phyloP scores from a whole-genome alignment of 164 flowering plant species.

The Nymphaea thermarum region DNA sequence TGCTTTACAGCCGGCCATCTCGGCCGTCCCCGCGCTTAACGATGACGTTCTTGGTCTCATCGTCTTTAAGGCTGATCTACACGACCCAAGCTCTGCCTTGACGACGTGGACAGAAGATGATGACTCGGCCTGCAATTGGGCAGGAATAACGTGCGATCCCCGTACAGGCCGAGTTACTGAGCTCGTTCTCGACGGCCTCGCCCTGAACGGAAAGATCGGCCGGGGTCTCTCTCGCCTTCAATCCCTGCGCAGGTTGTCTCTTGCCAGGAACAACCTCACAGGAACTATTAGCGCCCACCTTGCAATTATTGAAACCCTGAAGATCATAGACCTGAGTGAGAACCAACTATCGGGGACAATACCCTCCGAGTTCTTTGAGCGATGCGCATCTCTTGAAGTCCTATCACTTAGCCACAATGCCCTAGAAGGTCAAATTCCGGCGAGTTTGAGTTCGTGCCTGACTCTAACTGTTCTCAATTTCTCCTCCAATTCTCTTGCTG shows the following conservation, averaged over 20 bases:
- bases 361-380: slow-evolving; percentile 59
- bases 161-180: slow-evolving; percentile 65
- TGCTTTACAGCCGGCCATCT: slow-evolving; percentile 10
- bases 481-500: slow-evolving; percentile 63
- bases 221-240: slow-evolving; percentile 56
- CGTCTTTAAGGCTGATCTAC: slow-evolving; percentile 73
- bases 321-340: slow-evolving; percentile 49
- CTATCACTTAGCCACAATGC: slow-evolving; percentile 63
- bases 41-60: slow-evolving; percentile 84
- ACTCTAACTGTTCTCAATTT: slow-evolving; percentile 47
- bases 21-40: slow-evolving; percentile 49
- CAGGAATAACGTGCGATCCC: slow-evolving; percentile 61
- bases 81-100: slow-evolving; percentile 54
- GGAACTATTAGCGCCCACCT: slow-evolving; percentile 53
- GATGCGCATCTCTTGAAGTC: slow-evolving; percentile 53
- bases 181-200: slow-evolving; percentile 62
- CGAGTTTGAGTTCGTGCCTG: slow-evolving; percentile 50
- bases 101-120: slow-evolving; percentile 81
- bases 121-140: slow-evolving; percentile 66
- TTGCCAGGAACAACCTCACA: slow-evolving; percentile 59
- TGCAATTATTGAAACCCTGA: slow-evolving; percentile 31
- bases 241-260: slow-evolving; percentile 49
- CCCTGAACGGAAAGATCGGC: slow-evolving; percentile 64
- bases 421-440: slow-evolving; percentile 56
- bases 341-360: slow-evolving; percentile 63